Base-by-base conservation (phyloP, 371 early-diverging fungal genomes). In the Mortierella polycephala region DNA sequence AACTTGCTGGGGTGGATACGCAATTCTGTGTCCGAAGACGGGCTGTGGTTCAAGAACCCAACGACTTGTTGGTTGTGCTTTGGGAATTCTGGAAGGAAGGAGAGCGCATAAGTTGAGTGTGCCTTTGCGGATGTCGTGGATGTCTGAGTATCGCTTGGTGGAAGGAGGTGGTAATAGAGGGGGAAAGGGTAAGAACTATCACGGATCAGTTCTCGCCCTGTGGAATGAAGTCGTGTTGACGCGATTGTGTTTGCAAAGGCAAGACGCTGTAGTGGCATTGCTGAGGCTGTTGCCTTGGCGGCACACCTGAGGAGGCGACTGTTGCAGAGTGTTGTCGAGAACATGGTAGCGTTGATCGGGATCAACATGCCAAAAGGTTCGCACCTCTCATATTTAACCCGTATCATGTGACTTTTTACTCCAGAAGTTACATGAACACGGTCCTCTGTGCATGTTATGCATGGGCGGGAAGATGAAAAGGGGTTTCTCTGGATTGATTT, bases 181-280 rank as follows among this genome's bases (percentile, higher is more conserved):
- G 80, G 80, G 64, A 63, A 79, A 6, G 80, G 80, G 54, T 79
- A 79, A 47, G 72, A 50, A 7, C 49, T 44, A 40, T 77, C 77
- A 9, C 72, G 64, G 62, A 71, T 46, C n/a, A 59, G 55, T 45
- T 21, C 64, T 30, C 49, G 57, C 9, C 37, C 21, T 45, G 75
- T 39, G 45, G 58, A 61, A 7, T 56, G 62, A 45, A 57, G 62
- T 14, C 61, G 74, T 12, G 47, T 30, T 21, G 63, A 23, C n/a
- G 53, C 51, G 37, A 64, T 10, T 44, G 60, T n/a, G 39, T 23
- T 30, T 13, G 23, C 60, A 60, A 12, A n/a, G 55, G 21, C 65
- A 41, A 21, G 64, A 59, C 7, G 63, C 53, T 21, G 53, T n/a
- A 21, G 52, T 14, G 13, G 57, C 18, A n/a, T 37, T 39, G 14